phyloP scores from a whole-genome alignment of 768 basidiomycete species.

The Trametes punicea region DNA sequence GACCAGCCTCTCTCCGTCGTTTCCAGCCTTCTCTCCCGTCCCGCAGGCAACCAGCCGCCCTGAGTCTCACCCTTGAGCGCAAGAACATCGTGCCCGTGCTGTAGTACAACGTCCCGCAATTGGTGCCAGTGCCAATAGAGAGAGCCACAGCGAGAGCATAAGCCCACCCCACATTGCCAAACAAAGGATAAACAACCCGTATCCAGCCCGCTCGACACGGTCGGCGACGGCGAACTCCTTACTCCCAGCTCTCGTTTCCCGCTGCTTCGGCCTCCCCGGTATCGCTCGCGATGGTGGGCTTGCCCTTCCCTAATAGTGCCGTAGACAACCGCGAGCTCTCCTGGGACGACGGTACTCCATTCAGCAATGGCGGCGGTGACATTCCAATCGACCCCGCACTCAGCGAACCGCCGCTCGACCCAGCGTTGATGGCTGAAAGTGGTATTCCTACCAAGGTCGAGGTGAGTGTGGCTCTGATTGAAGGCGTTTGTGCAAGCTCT shows the following conservation, averaged over 20 bases:
- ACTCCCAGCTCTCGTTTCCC: conserved; percentile 2
- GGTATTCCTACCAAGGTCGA: background rate
- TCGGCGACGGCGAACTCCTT: conserved; percentile 34
- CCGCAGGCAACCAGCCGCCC: background rate
- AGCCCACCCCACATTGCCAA: conserved; percentile 24
- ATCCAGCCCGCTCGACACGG: conserved; percentile 32
- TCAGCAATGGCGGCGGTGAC: conserved; percentile 47
- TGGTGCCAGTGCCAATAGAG: background rate
- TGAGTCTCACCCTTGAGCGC: background rate
- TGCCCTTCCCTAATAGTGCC: conserved; percentile 13
- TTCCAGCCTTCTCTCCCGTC: background rate
- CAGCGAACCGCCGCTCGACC: conserved; percentile 29
- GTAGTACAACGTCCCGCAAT: background rate
- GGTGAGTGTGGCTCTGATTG: conserved; percentile 20
- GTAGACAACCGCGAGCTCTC: conserved; percentile 45
- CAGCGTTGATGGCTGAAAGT: conserved; percentile 23
- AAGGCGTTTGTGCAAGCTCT: conserved; percentile 14
- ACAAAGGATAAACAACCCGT: conserved; percentile 27
- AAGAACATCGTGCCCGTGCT: background rate
- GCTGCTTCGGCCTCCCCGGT: conserved; percentile 20
- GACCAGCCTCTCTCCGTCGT: background rate
- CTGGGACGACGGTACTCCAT: conserved; percentile 58
- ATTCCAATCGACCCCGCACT: conserved; percentile 84
- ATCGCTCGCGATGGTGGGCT: conserved; percentile 14
- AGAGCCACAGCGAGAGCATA: background rate